A percentile compares a stretch with the other conserved stretches of the same genome.
Evolutionary conservation across 495 filamentous ascomycete species (phyloP).

Genomic region (Neurospora sp.): DNA sequence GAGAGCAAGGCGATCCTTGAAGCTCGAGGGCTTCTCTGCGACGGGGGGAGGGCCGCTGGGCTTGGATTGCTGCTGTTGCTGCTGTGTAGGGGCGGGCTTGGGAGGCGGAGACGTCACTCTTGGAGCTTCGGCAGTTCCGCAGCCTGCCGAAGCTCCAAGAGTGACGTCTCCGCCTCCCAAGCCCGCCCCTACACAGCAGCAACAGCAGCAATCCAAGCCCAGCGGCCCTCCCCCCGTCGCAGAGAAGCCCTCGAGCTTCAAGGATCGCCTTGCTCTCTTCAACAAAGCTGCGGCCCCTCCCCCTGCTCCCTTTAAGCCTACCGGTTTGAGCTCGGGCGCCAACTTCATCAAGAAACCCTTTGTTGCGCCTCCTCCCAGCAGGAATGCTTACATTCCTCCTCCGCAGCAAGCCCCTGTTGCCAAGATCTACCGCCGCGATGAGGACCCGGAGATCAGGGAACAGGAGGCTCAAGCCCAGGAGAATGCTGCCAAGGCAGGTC

Average conservation of each 20-base stretch:
- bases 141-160: conserved; percentile 16
- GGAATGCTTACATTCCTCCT: conserved; percentile 80
- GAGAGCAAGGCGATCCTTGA: conserved; percentile 90
- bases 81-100: conserved; percentile 35
- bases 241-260: conserved; percentile 86
- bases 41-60: conserved; percentile 51
- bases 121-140: conserved; percentile 19
- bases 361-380: conserved; percentile 87
- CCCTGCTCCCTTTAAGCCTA: conserved; percentile 76
- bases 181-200: conserved; percentile 29
- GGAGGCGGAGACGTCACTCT: conserved; percentile 26
- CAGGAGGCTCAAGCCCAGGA: conserved; percentile 48
- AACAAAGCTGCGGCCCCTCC: conserved; percentile 84
- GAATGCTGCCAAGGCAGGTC: conserved; percentile 48
- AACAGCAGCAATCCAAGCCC: conserved; percentile 17
- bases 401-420: conserved; percentile 51
- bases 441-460: conserved; percentile 74
- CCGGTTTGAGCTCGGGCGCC: conserved; percentile 45
- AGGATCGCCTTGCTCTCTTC: conserved; percentile 92
- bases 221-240: conserved; percentile 54
- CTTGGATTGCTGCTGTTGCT: conserved; percentile 14
- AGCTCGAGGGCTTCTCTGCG: conserved; percentile 78
- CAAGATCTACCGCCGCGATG: conserved; percentile 77
- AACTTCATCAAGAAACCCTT: conserved; percentile 97
- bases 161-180: conserved; percentile 32